Evolutionary conservation across 805 yeast genomes (phyloP).

Genomic region (Candida alai): DNA sequence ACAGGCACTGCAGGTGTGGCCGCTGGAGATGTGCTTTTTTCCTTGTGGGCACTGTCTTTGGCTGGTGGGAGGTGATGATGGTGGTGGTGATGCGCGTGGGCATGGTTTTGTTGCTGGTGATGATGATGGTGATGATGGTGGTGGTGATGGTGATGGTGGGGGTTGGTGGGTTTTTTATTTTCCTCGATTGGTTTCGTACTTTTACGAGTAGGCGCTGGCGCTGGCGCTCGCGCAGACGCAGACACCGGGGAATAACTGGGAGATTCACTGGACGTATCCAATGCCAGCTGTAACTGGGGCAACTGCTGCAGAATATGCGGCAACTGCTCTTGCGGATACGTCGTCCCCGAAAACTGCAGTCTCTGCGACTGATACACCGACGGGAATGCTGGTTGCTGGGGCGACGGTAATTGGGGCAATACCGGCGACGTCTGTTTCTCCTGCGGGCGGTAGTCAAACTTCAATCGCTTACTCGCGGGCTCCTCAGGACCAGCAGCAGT

Average conservation of each 20-base stretch:
- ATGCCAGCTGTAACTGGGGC: background rate
- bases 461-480: conserved; percentile 6
- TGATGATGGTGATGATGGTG: conserved; percentile 14
- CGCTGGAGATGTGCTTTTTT: no score
- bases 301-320: conserved; percentile 2
- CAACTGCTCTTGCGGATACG: conserved; percentile 11
- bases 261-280: background rate
- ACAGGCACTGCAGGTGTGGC: no score
- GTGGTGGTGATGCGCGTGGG: conserved; percentile 11
- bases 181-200: background rate
- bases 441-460: background rate
- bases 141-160: conserved; percentile 12
- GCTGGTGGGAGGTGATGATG: conserved; percentile 15
- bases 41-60: background rate
- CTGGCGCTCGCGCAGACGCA: background rate
- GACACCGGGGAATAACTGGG: no score
- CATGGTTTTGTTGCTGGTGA: conserved; percentile 9
- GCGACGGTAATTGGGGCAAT: background rate
- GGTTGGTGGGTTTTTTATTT: background rate
- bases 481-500: conserved; percentile 1
- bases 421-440: background rate
- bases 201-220: background rate
- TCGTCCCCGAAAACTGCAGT: no score
- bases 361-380: background rate
- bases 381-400: background rate